These are phyloP conservation scores for Mycena rebaudengoi DNA, from an alignment of 768 basidiomycete species.

Conservation along the genomic window DNA sequence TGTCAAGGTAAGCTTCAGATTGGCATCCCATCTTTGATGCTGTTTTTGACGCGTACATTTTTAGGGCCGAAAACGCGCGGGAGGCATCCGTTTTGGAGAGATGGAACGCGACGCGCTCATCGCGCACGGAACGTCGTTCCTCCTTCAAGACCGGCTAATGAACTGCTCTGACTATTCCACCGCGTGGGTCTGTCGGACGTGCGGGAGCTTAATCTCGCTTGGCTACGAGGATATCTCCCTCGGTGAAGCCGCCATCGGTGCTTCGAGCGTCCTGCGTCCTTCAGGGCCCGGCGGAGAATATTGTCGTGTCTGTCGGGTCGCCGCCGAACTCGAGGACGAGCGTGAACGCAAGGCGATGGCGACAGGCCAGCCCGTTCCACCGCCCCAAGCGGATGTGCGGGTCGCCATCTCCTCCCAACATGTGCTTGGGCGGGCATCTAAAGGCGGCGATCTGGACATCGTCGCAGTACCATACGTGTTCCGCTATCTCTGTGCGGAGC, in stretches of 20 bases:
- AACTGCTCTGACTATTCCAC: constrained; percentile 99
- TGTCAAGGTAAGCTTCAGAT: constrained; percentile 81
- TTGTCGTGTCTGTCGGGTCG: constrained; percentile 90
- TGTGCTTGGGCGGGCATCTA: constrained; percentile 63
- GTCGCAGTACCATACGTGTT: constrained; percentile 97
- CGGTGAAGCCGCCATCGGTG: constrained; percentile 66
- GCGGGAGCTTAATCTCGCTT: constrained; percentile 94
- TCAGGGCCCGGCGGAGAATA: constrained; percentile 90
- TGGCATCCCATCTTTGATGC: neutral
- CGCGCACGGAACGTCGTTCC: constrained; percentile 97
- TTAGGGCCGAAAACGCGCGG: constrained; percentile 96
- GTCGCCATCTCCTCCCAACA: constrained; percentile 76
- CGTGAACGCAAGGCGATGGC: constrained; percentile 65
- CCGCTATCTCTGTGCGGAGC: constrained; percentile 91
- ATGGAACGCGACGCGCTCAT: constrained; percentile 99
- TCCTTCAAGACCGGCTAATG: constrained; percentile 98
- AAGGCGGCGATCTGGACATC: constrained; percentile 90
- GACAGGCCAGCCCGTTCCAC: constrained; percentile 59
- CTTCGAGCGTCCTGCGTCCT: constrained; percentile 59
- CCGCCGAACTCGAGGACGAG: constrained; percentile 70
- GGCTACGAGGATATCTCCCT: constrained; percentile 91
- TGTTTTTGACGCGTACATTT: neutral
- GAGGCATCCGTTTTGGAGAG: constrained; percentile 99
- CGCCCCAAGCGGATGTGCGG: constrained; percentile 59
- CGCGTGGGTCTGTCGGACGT: constrained; percentile 97